A percentile compares a stretch with the other conserved stretches of the same genome.
Conservation (phyloP, 208 protist species). For the Novymonas esmeraldas region DNA sequence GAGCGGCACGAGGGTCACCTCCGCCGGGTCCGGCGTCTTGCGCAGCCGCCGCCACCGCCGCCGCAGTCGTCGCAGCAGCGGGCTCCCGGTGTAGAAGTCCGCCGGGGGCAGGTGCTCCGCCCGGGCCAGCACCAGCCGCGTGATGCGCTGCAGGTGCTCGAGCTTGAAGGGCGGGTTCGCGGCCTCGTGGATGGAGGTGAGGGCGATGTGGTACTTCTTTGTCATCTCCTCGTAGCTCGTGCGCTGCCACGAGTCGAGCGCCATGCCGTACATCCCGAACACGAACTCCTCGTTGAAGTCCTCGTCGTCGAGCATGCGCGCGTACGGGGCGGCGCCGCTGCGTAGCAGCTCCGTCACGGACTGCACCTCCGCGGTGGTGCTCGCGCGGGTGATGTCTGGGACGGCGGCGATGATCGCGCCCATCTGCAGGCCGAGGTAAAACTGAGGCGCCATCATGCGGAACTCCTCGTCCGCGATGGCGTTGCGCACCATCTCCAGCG, state of each 20-base stretch:
- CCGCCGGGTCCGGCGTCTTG: constrained; percentile 43
- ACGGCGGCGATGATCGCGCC: constrained; percentile 66
- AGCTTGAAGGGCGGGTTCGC: constrained; percentile 67
- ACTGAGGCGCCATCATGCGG: constrained; percentile 83
- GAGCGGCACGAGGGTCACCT: constrained; percentile 73
- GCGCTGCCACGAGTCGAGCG: constrained; percentile 89
- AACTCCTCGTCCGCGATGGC: constrained; percentile 81
- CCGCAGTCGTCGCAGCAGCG: constrained; percentile 38
- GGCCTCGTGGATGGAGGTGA: constrained; percentile 64
- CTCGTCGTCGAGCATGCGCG: constrained; percentile 88
- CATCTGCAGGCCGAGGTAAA: constrained; percentile 86
- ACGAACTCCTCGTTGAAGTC: constrained; percentile 91
- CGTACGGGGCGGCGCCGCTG: constrained; percentile 73
- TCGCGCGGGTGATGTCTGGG: constrained; percentile 62
- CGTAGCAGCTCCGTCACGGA: constrained; percentile 46
- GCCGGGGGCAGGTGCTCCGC: constrained; percentile 76
- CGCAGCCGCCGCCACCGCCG: constrained; percentile 45
- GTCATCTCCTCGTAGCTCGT: constrained; percentile 85
- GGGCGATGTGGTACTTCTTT: constrained; percentile 64
- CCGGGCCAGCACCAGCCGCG: constrained; percentile 81
- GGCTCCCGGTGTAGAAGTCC: constrained; percentile 58
- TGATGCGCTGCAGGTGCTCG: constrained; percentile 82
- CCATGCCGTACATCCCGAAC: constrained; percentile 91
- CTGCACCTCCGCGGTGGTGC: constrained; percentile 43
- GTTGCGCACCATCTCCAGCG: constrained; percentile 51